Evolutionary conservation across 192 early-diverging fungal genomes (phyloP).

Genomic region (Podila minutissima): DNA sequence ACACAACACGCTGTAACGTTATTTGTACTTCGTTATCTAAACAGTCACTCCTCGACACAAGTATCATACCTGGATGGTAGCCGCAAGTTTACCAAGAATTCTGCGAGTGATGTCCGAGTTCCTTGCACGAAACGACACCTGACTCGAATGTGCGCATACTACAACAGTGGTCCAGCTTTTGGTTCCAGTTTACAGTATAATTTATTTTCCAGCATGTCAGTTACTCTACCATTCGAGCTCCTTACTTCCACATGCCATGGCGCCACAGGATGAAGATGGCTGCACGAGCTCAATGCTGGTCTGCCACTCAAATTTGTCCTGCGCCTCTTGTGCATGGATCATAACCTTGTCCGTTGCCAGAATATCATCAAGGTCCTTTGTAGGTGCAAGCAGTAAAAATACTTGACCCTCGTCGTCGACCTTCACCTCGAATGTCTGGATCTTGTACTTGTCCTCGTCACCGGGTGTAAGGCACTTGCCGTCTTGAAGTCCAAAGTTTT

Average conservation of each 20-base stretch:
- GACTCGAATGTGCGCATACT: too few species aligned
- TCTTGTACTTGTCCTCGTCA: conserved; percentile 50
- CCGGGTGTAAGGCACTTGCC: conserved; percentile 59
- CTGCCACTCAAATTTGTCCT: conserved; percentile 9
- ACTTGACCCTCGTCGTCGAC: conserved; percentile 54
- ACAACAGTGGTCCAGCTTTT: too few species aligned
- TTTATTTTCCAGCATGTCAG: too few species aligned
- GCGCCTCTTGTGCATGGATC: conserved; percentile 22
- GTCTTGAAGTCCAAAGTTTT: conserved; percentile 64
- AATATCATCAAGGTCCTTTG: conserved; percentile 52
- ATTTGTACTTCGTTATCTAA: too few species aligned
- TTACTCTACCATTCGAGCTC: conserved; percentile 25
- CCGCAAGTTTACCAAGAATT: too few species aligned
- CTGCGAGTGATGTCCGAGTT: too few species aligned
- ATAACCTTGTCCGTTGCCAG: conserved; percentile 68
- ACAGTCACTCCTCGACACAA: too few species aligned
- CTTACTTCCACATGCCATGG: conserved; percentile 17
- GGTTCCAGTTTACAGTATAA: too few species aligned
- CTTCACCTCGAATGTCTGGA: conserved; percentile 70
- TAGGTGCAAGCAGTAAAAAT: conserved; percentile 56
- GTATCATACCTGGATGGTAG: too few species aligned
- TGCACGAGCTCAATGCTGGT: conserved; percentile 20
- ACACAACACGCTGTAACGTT: too few species aligned
- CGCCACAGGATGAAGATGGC: conserved; percentile 9
- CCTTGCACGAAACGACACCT: too few species aligned